Conservation (phyloP, 2,329 filamentous ascomycete genomes). For the Beauveria bassiana region DNA sequence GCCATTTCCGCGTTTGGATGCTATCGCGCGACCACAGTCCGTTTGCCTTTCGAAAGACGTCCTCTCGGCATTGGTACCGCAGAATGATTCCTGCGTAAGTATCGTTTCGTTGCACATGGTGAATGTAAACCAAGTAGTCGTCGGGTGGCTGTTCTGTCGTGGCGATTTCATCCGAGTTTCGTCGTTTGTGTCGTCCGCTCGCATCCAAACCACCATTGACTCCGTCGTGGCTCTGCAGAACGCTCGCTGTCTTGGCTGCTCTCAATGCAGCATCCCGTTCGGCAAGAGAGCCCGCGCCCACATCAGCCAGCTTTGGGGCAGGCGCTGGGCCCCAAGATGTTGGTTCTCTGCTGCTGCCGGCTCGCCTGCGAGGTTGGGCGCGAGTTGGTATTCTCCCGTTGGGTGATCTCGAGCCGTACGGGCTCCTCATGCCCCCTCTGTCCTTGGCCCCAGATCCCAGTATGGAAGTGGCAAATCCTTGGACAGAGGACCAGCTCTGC, state of each 20-base stretch:
- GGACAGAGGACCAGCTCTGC: slow-evolving; percentile 48
- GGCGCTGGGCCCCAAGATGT: slow-evolving; percentile 43
- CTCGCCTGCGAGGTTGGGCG: slow-evolving; percentile 16
- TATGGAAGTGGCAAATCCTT: slow-evolving; percentile 43
- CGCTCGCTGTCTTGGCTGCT: slow-evolving; percentile 48
- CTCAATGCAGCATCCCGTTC: slow-evolving; percentile 48
- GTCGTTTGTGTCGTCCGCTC: slow-evolving; percentile 51
- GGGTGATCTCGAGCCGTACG: slow-evolving; percentile 6
- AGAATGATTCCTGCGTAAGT: slow-evolving; percentile 88
- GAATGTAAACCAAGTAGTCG: slow-evolving; percentile 82
- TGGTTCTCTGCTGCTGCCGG: slow-evolving; percentile 14
- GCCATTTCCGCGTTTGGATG: slow-evolving; percentile 72
- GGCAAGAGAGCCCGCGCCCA: slow-evolving; percentile 46
- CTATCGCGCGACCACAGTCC: slow-evolving; percentile 91
- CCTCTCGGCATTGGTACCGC: slow-evolving; percentile 78
- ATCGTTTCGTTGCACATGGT: slow-evolving; percentile 74
- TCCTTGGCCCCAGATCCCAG: slow-evolving; percentile 22
- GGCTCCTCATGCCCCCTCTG: slow-evolving; percentile 1
- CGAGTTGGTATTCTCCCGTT: slow-evolving; percentile 6
- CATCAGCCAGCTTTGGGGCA: slow-evolving; percentile 39
- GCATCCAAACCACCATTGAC: slow-evolving; percentile 52
- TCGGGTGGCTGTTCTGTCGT: slow-evolving; percentile 50
- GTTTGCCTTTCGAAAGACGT: slow-evolving; percentile 79
- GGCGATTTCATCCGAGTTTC: slow-evolving; percentile 58
- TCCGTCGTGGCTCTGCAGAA: slow-evolving; percentile 54